Evolutionary conservation across 768 basidiomycete species (phyloP), one percentile per base, ranked within the genome.

Genomic region (Roridomyces roridus): DNA sequence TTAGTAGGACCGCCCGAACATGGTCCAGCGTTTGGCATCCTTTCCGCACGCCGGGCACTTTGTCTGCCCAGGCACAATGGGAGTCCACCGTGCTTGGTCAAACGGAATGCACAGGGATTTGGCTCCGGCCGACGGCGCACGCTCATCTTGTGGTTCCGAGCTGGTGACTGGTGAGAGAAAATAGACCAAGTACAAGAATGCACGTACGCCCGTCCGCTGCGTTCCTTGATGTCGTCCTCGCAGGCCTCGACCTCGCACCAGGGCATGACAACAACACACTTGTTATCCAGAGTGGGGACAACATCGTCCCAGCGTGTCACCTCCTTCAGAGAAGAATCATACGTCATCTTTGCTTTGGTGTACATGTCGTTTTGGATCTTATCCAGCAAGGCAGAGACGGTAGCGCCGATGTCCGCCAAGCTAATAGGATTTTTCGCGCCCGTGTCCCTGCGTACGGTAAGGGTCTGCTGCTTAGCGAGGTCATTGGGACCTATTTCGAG

Each of bases 171-270:
- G 36, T 59, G 36, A 66, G 37, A 35, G 23, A 54, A 24, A 20
- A 17, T 15, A 4, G n/a, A 15, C 20, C 51, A 10, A 57, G 43
- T 26, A 42, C 31, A 43, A 62, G 36, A 58, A 58, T n/a, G 62
- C 66, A 76, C 77, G 80, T 73, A 96, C 92, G 89, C 85, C 71
- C 86, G 80, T 53, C 86, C 93, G 68, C 89, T 93, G 59, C 92
- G 82, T 67, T 98, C 94, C 80, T 99, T 98, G 81, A 99, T 98
- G 66, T 95, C 92, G 70, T 99, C 96, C 73, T 99, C 97, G 68
- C 97, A 99, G 14, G 80, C 82, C 69, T 92, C 92, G 18, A 78
- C 82, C 74, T 98, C 94, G 73, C 97, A 98, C 97, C 97, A 99
- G 4, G 97, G 97, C 56, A 98, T 85, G 51, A 90, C 90, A 20